Base-by-base conservation (phyloP, 441 rosid species). In the Adansonia grandidieri region DNA sequence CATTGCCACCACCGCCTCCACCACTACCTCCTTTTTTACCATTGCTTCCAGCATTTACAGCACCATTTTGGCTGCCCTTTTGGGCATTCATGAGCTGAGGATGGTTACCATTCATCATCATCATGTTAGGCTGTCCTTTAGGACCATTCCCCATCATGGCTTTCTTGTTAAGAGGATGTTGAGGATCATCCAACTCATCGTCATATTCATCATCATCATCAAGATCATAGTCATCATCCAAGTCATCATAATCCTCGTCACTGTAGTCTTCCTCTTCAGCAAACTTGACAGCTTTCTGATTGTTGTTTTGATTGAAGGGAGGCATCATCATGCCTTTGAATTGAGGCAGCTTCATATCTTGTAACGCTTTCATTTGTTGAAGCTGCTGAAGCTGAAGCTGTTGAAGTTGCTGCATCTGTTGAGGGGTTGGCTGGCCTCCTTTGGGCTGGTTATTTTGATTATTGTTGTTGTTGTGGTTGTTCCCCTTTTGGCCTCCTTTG, bases 341-440 rank as follows among this genome's bases (percentile, higher is more conserved):
- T 47, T 88, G 90, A 3, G 91, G 86, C 48, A 90, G 79, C 80
- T 89, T 89, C 91, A 89, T 80, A 84, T 94, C 98, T 87, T 89
- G 92, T 0, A 91, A 70, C 11, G 84, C 87, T 79, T 89, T 91
- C 82, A 90, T 81, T 69, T 91, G 93, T 32, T 88, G 93, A 6
- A 82, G 81, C 14, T 81, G 87, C 51, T 83, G 90, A 8, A 83
- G 82, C 28, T 88, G 93, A 5, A 81, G 82, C 13, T 81, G 86
- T 54, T 83, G 90, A 8, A 82, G 82, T n/a, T 84, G 88, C 51
- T 84, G 90, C 37, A 87, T 84, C 40, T 86, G 89, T 75, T 88
- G 91, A 63, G 86, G 89, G 77, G 79, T 91, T 9, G 79, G 87
- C 74, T 82, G 91, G 71, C 79, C 88, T 15, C 80, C 83, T 83